Evolutionary conservation across 106 monocot species (phyloP), one percentile per base, ranked within the genome.

Genomic region (Posidonia australis): DNA sequence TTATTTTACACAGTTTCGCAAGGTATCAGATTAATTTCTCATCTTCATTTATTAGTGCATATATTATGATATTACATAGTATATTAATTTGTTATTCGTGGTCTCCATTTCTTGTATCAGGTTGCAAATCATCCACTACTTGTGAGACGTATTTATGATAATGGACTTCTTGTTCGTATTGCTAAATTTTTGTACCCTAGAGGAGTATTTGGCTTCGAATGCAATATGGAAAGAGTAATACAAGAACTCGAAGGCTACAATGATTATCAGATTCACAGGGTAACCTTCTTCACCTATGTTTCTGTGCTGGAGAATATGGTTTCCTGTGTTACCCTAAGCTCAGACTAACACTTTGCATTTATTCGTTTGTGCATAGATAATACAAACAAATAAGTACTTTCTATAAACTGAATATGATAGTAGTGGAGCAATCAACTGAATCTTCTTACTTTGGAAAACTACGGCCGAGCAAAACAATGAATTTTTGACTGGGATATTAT

Each of bases 51-150:
- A 14, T 57, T 26, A 57, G 13, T 26, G 23, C 26, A 0, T 23
- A 36, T 7, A 36, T 4, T 36, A 36, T 36, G 36, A 36, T 7
- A 36, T 36, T 36, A 7, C 36, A 4, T 36, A 7, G 7, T 49
- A 49, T 49, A 49, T 3, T 13, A 3, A 49, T 0, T 49, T 49
- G 9, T 49, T 22, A 13, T 12, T 57, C 26, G 12, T 57, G 14
- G 11, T 57, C 6, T 54, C 22, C 21, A 10, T 20, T 23, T 21
- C 25, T 23, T 56, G 30, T 73, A 1, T 55, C 78, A 96, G 96
- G 84, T 96, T 75, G 96, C 96, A 55, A 96, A 96, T 82, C 96
- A 96, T 80, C 96, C 96, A n/a, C 69, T 96, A 62, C 57, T 96
- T 22, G 72, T 96, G 51, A 73, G 96, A 66, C 82, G 75, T 27